Evolutionary conservation across 139 green algal species (phyloP), one percentile per base, ranked within the genome.

Genomic region (Micromonas commoda): DNA sequence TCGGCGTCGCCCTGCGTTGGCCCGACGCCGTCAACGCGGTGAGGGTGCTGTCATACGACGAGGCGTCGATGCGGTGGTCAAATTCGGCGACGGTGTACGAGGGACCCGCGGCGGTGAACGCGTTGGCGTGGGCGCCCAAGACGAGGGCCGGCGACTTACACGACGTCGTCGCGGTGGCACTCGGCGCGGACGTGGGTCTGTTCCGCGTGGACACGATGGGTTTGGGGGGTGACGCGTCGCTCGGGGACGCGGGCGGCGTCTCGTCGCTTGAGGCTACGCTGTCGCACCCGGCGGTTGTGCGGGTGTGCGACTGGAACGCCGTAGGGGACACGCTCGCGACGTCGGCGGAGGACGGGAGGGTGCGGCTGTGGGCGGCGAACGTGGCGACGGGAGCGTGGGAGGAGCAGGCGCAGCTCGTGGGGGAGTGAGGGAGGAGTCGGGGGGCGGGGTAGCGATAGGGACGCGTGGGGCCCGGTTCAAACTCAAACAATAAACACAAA

Each of bases 341-440:
- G 21, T 20, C 31, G 5, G 45, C 39, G 23, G 13, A 5, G 39
- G 45, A 64, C 34, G 39, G 69, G 24, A 64, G 19, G 3, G n/a
- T 76, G 26, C 69, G 51, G 34, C 31, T 66, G 9, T 76, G 39
- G 69, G 33, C 21, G 24, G 69, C 39, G 35, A 76, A 76, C 29
- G 24, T 64, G 6, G 3, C 38, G 33, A 39, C 13, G 13, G 64
- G 64, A 13, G 64, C 64, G n/a, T 71, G 64, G 64, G 26, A 39
- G 13, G 64, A 35, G 64, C 29, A 38, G 16, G 61, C 61, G 45
- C 45, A 57, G 45, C 63, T 70, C 29, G 63, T 70, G 6, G 29
- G 45, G 9, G 45, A 57, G 16, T 57, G 45, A 57, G 9, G 5
- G 23, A 37, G 3, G 20, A 33, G 70, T 6, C 4, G 37, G 2